Base-by-base conservation (phyloP, 2,329 filamentous ascomycete species). In the Monilinia laxa region DNA sequence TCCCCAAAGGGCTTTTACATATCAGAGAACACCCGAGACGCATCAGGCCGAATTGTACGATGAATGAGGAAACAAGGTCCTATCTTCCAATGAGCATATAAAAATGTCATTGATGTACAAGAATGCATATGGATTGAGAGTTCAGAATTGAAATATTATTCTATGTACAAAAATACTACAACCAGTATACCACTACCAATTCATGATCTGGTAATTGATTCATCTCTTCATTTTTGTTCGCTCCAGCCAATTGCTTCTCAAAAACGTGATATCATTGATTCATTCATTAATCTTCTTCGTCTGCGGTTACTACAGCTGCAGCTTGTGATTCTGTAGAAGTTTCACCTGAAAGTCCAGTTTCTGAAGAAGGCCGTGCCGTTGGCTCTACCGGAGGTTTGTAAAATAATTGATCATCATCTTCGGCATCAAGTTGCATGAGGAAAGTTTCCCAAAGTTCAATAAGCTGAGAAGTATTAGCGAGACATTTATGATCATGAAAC, bases 381-480 rank as follows among this genome's bases (percentile, higher is more conserved):
- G 84, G 80, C 71, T 84, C 81, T n/a, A 87, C 83, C 3, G 86
- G 86, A 5, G 86, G 85, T 66, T 84, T 83, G 77, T 89, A 89
- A 74, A 89, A 89, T 14, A 83, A 84, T 4, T 84, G 83, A 69
- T 88, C 92, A 71, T 96, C 92, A 68, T 98, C 94, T 74, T 97
- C 94, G 11, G 92, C 91, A 76, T 99, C 95, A 54, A 99, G 83
- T 77, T 97, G 95, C 84, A 98, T 89, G 63, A 99, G 83, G 81
- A 97, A 99, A 0, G 95, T 98, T 80, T 99, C 95, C 95, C 95
- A 99, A 70, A 98, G 89, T 79, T 99, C 95, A 75, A 88, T 87
- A 70, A 87, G 79, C 83, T 87, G 47, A 16, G 58, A 25, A 23
- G 70, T 65, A 71, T 67, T 56, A 66, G 65, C 62, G 51, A 56